phyloP scores from a whole-genome alignment of 805 yeast genomes.

The Saccharomycopsis sp. region DNA sequence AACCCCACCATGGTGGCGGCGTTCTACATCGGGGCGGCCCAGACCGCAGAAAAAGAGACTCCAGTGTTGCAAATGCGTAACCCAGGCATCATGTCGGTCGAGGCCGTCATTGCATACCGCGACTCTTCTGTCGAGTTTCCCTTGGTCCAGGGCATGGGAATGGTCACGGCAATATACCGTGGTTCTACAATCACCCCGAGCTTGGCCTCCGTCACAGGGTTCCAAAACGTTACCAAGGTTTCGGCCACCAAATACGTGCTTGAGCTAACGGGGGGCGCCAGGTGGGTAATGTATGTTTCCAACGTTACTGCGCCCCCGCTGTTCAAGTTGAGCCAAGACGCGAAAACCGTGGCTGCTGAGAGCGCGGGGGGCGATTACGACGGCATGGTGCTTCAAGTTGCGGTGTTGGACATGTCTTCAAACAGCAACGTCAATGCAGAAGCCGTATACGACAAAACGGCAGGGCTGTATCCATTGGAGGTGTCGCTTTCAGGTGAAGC shows the following conservation, averaged over 20 bases:
- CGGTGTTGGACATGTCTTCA: slow-evolving; percentile 32
- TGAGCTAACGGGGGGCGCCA: too few relatives aligned
- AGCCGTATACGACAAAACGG: slow-evolving; percentile 44
- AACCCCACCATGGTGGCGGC: slow-evolving; percentile 52
- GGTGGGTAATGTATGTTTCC: not conserved
- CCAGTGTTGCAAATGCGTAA: not conserved
- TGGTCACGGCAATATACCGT: slow-evolving; percentile 41
- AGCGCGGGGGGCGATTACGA: slow-evolving; percentile 27
- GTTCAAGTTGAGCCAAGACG: slow-evolving; percentile 28
- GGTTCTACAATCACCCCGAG: slow-evolving; percentile 40
- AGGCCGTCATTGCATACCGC: slow-evolving; percentile 5
- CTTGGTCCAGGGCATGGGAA: slow-evolving; percentile 53
- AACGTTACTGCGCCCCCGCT: too few relatives aligned
- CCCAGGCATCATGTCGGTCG: not conserved
- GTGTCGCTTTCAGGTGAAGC: slow-evolving; percentile 39
- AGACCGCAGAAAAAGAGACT: not conserved
- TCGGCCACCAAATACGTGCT: too few relatives aligned
- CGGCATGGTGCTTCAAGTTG: slow-evolving; percentile 44
- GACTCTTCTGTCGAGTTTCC: slow-evolving; percentile 35
- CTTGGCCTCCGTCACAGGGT: slow-evolving; percentile 1
- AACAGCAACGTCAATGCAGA: not conserved
- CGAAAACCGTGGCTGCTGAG: slow-evolving; percentile 27
- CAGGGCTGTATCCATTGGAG: slow-evolving; percentile 54
- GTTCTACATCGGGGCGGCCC: slow-evolving; percentile 27
- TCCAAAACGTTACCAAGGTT: too few relatives aligned